phyloP scores from a whole-genome alignment of 1,284 basidiomycete species.

The Ceratobasidium sp. region DNA sequence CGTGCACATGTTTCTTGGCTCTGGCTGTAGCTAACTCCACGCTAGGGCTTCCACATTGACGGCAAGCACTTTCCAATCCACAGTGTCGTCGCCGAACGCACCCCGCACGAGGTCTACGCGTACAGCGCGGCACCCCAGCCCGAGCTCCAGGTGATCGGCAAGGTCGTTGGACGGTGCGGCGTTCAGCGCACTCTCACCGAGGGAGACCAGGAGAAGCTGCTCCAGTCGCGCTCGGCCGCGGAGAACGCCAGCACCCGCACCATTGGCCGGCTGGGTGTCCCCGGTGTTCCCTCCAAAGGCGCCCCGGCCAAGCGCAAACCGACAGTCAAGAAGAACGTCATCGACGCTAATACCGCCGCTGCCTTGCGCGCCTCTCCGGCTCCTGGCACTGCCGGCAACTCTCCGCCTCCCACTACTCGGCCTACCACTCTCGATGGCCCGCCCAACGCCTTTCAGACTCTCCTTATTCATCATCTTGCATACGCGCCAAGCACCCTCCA shows the following conservation, averaged over 20 bases:
- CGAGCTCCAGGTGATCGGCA: conserved; percentile 38
- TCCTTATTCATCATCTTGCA: conserved; percentile 38
- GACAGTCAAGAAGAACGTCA: conserved; percentile 23
- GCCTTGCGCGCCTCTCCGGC: conserved; percentile 37
- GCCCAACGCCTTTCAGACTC: conserved; percentile 24
- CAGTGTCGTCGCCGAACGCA: conserved; percentile 34
- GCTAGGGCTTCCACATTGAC: conserved; percentile 41
- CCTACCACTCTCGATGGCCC: conserved; percentile 20
- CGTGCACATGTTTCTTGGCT: neutral
- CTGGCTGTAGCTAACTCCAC: neutral
- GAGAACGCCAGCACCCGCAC: conserved; percentile 29
- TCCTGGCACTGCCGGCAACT: conserved; percentile 38
- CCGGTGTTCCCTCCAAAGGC: conserved; percentile 27
- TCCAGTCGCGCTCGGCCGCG: conserved; percentile 37
- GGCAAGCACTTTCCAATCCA: conserved; percentile 41
- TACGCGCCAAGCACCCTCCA: conserved; percentile 31
- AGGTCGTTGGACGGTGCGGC: conserved; percentile 29
- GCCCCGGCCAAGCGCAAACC: conserved; percentile 12
- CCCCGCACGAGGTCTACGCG: conserved; percentile 43
- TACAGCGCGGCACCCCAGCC: conserved; percentile 18
- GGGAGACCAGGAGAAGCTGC: conserved; percentile 39
- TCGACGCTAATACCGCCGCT: conserved; percentile 4
- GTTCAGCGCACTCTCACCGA: conserved; percentile 39
- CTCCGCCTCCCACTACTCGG: conserved; percentile 31
- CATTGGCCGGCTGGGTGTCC: conserved; percentile 30